Percentiles rank a stretch among this genome's conserved stretches.
phyloP scores from a whole-genome alignment of 352 stramenopile species.

The Sclerospora graminicola region DNA sequence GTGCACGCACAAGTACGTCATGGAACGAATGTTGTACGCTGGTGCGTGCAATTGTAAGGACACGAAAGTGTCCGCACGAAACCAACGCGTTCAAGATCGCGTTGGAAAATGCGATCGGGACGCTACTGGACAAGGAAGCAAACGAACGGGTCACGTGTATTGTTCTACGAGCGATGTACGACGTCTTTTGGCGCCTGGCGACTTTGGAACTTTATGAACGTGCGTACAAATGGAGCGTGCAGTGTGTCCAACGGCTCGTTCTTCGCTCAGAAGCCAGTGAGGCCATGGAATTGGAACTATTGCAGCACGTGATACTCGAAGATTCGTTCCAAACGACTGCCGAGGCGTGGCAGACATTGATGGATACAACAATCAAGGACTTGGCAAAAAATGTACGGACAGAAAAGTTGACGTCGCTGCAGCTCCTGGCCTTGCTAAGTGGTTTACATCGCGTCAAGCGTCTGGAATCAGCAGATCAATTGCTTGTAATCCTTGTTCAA shows the following conservation, averaged over 20 bases:
- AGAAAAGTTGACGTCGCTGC: conserved; percentile 20
- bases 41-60: conserved; percentile 13
- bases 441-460: conserved; percentile 12
- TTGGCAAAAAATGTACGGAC: conserved; percentile 13
- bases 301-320: conserved; percentile 14
- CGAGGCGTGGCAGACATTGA: not conserved
- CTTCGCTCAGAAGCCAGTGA: no score
- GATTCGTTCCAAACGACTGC: not conserved
- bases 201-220: conserved; percentile 6
- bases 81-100: conserved; percentile 4
- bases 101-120: conserved; percentile 17
- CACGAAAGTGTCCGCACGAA: not conserved
- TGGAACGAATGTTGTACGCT: conserved; percentile 5
- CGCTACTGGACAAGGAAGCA: conserved; percentile 10
- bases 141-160: conserved; percentile 10
- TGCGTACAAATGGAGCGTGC: no score
- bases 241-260: no score
- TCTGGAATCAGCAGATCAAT: not conserved
- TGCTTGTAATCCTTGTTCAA: conserved; percentile 16
- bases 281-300: conserved; percentile 7
- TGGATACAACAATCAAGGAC: conserved; percentile 15
- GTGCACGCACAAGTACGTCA: conserved; percentile 1
- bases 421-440: conserved; percentile 30
- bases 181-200: conserved; percentile 20
- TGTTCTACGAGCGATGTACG: conserved; percentile 16